phyloP scores from a whole-genome alignment of 108 stramenopile genomes.

The Cyclotella cryptica region DNA sequence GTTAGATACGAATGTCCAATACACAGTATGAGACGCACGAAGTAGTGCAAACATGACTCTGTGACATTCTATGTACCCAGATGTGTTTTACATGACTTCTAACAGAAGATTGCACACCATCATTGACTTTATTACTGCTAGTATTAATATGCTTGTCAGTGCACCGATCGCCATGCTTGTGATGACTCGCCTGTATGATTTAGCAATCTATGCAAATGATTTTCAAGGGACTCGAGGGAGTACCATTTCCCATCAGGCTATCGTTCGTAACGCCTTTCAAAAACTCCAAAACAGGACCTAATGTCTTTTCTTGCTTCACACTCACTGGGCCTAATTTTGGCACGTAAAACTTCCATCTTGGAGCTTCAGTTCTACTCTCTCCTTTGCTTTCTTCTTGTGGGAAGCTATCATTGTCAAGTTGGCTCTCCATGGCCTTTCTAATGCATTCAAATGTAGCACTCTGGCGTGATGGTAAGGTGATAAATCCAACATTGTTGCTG shows the following conservation, averaged over 20 bases:
- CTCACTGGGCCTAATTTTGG: conserved; percentile 82
- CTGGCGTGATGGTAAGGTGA: conserved; percentile 64
- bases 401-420: conserved; percentile 66
- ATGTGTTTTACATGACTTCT: too few relatives aligned
- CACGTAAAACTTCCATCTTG: conserved; percentile 76
- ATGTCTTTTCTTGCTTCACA: conserved; percentile 66
- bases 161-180: too few relatives aligned
- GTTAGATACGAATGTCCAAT: too few relatives aligned
- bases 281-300: conserved; percentile 71
- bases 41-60: too few relatives aligned
- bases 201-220: conserved; percentile 54
- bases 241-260: conserved; percentile 64
- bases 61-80: too few relatives aligned
- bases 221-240: conserved; percentile 62
- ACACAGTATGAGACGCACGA: too few relatives aligned
- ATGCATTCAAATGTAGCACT: conserved; percentile 68
- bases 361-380: background rate
- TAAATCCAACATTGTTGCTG: conserved; percentile 72
- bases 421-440: conserved; percentile 59
- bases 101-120: too few relatives aligned
- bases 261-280: conserved; percentile 55
- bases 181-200: too few relatives aligned
- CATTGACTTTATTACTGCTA: too few relatives aligned
- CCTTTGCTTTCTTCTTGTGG: conserved; percentile 19
- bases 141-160: too few relatives aligned